Evolutionary conservation across 129 eudicot species (phyloP), one percentile per base, ranked within the genome.

Genomic region (Artemisia argyi): DNA sequence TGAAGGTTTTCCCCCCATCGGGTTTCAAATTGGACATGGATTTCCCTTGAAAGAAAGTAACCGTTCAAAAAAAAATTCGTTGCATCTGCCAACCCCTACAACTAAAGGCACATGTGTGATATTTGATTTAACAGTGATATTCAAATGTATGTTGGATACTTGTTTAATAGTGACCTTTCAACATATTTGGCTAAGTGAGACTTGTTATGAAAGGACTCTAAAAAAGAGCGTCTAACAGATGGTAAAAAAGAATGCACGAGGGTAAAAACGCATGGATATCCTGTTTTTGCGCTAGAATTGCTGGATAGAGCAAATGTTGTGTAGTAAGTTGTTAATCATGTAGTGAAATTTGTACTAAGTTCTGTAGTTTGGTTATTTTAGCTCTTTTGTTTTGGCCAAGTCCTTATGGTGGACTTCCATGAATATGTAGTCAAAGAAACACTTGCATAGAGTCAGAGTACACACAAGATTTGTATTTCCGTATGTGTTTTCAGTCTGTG

Each of bases 41-140:
- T n/a, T n/a, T n/a, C n/a, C n/a, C n/a, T n/a, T n/a, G n/a, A n/a
- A n/a, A n/a, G n/a, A n/a, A n/a, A n/a, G n/a, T n/a, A n/a, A n/a
- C n/a, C n/a, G n/a, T n/a, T n/a, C n/a, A n/a, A n/a, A n/a, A n/a
- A n/a, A n/a, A n/a, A n/a, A 73, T 52, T 73, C 39, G 35, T 17
- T 61, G 51, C 77, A 61, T 61, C 77, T 47, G 39, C 66, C 66
- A 58, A 58, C 63, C 35, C 35, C 26, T 18, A 26, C 35, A 58
- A 15, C 63, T 13, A 20, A 5, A 39, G 46, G 46, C 46, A 39
- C 46, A 39, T 39, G 46, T 7, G 46, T 39, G 46, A 39, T 39
- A 39, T 7, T 28, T 7, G 24, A 54, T 54, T 54, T 17, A 6
- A 16, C 24, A n/a, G 24, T 54, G 15, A 16, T 39, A 39, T 39